Evolutionary conservation across 1,284 basidiomycete species (phyloP).

Genomic region (Pseudozyma tsukubaensis): DNA sequence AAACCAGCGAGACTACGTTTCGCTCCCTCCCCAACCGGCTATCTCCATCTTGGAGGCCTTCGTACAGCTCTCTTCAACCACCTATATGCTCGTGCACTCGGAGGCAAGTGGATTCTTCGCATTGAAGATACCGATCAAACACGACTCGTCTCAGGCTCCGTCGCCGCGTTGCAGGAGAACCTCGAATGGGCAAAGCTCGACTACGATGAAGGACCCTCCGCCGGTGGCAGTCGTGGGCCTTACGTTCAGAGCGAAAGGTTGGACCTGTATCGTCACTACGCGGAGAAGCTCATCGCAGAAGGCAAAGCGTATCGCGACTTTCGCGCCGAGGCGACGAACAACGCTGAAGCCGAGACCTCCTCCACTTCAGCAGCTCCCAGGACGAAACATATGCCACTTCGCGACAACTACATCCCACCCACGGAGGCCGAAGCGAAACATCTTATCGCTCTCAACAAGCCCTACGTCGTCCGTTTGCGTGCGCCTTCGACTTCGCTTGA

Average conservation of each 20-base stretch:
- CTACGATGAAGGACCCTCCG: constrained; percentile 83
- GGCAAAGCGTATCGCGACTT: constrained; percentile 95
- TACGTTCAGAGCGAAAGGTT: constrained; percentile 82
- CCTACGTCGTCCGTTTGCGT: constrained; percentile 80
- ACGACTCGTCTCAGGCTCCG: constrained; percentile 79
- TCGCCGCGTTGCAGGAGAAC: constrained; percentile 81
- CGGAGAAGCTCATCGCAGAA: constrained; percentile 81
- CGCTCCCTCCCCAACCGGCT: constrained; percentile 95
- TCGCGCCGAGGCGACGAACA: constrained; percentile 73
- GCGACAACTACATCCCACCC: constrained; percentile 81
- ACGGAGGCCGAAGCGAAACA: constrained; percentile 81
- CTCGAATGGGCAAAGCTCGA: constrained; percentile 92
- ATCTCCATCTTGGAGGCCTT: constrained; percentile 93
- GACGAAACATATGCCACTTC: constrained; percentile 77
- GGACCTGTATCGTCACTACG: constrained; percentile 82
- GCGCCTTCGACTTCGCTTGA: constrained; percentile 20
- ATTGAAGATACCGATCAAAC: constrained; percentile 90
- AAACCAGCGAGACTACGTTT: constrained; percentile 76
- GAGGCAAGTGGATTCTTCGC: constrained; percentile 88
- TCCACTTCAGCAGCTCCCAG: constrained; percentile 69
- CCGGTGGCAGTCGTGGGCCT: constrained; percentile 67
- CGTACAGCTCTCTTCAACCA: constrained; percentile 95
- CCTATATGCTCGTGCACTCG: constrained; percentile 81
- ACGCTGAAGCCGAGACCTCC: too few species aligned
- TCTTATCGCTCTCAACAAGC: constrained; percentile 79